Evolutionary conservation across 2,329 filamentous ascomycete species (phyloP), one percentile per base, ranked within the genome.

Genomic region (Cryphonectria carpinicola): DNA sequence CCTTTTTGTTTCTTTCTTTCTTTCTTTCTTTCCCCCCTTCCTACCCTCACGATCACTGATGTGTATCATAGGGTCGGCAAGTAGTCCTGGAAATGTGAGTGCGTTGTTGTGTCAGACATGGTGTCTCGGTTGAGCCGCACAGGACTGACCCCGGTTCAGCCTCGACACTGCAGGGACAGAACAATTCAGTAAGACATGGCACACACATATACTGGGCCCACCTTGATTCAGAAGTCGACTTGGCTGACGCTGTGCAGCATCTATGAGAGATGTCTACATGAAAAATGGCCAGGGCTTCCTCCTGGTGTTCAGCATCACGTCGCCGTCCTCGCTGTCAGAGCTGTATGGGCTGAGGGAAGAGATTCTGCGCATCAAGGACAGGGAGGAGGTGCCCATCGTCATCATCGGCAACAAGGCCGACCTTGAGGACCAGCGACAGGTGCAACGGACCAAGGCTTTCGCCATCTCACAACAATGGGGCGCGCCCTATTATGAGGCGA

Each of bases 401-500:
- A 93, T 97, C 73, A 94, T 97, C 63, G 94, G 94, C 73, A 97
- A 97, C 85, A 97, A 97, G 82, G 92, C 92, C 72, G 94, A 97
- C 78, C 86, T 97, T 60, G 93, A 96, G 81, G 94, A 97, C 78
- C 92, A 95, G 79, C 90, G 94, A 41, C 88, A 88, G 28, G 92
- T 97, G 11, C 89, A 92, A 17, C 88, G 93, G 66, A 91, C 92
- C 73, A 90, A 90, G 76, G 94, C 93, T 6, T 97, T 97, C 78
- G 88, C 91, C 43, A 88, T 97, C 73, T 94, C 93, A n/a, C 93
- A 96, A 78, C 88, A 88, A 77, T 97, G 94, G 94, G 92, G 91
- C 28, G 93, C 93, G 49, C 94, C 94, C 0, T 97, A 97, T 80
- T 97, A 97, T 78, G 94, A 97, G 82, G 92, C 94, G 49, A 95